Base-by-base conservation (phyloP, 352 stramenopile genomes). In the Globisporangium nunn region DNA sequence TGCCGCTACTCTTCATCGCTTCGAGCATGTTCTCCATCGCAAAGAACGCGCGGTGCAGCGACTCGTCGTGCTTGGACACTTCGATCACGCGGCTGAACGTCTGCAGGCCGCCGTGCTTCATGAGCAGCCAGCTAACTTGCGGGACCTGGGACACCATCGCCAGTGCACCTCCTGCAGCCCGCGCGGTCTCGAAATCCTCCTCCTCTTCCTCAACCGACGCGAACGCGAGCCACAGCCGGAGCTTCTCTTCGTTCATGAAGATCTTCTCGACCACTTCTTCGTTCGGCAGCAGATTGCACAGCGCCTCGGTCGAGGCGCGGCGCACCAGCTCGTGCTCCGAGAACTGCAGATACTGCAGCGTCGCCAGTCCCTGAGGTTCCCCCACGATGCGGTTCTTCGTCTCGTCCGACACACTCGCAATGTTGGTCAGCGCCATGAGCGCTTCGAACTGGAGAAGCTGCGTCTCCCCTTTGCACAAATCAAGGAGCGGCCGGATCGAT, bases 371-470 rank as follows among this genome's bases (percentile, higher is more conserved):
- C 37, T 94, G 77, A 0, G 81, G 77, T 43, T 90, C 77, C 0
- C 56, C 63, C 0, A 91, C 67, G 28, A 90, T 91, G 8, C 88
- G 82, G 51, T 96, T 87, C 74, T 98, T 98, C 35, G 95, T 98
- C 59, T 97, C 88, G 6, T 97, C 80, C 30, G 88, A 96, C 18
- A 96, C 86, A 18, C 83, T 94, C 39, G 89, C 93, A 14, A 99
- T 88, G 63, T 99, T 99, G 1, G 96, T 99, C 8, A 99, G 74
- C 17, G 96, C 91, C 76, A 99, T 86, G n/a, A 99, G 74, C 23
- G 93, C 91, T 68, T 99, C 85, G 29, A 96, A 96, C 63, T 95
- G 80, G 37, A 93, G 60, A 51, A 96, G 56, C 53, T 93, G 82
- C 57, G 93, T 94, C 52, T 98, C 97, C 14, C 98, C 87, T 63